phyloP scores from a whole-genome alignment of 371 early-diverging fungal genomes.

The Apophysomyces elegans region DNA sequence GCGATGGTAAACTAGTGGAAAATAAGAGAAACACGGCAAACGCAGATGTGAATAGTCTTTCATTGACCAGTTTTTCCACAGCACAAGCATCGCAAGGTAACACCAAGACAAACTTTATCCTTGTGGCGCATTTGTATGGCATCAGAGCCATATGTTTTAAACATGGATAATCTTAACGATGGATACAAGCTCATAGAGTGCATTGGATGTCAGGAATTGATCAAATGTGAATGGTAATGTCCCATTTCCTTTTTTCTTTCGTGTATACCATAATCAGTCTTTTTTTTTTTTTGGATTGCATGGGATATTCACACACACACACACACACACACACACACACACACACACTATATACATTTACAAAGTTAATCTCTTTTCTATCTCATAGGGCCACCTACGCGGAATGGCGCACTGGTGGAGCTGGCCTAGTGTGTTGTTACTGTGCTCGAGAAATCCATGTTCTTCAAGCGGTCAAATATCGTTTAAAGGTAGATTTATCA shows the following conservation, averaged over 20 bases:
- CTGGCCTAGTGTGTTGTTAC: neutral
- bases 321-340: neutral
- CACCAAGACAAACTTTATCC: too few species aligned
- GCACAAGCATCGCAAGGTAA: too few species aligned
- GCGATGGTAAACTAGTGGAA: neutral
- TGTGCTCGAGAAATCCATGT: neutral
- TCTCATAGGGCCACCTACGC: constrained; percentile 17
- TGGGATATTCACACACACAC: neutral
- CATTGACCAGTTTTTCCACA: neutral
- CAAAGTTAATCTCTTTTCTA: neutral
- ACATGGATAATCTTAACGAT: too few species aligned
- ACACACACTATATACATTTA: too few species aligned
- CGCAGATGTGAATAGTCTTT: neutral
- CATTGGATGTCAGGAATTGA: neutral
- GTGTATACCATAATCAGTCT: neutral
- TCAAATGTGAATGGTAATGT: neutral
- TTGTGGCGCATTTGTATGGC: too few species aligned
- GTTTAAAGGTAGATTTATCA: too few species aligned
- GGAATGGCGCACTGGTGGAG: constrained; percentile 10
- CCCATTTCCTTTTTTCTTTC: too few species aligned
- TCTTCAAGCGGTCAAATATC: neutral
- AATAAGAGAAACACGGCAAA: neutral
- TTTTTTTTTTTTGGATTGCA: neutral
- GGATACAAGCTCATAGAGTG: too few species aligned
- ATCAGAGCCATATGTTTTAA: too few species aligned